A percentile compares a stretch with the other conserved stretches of the same genome.
phyloP scores from a whole-genome alignment of 768 basidiomycete species.

The Wakefieldia striispora region DNA sequence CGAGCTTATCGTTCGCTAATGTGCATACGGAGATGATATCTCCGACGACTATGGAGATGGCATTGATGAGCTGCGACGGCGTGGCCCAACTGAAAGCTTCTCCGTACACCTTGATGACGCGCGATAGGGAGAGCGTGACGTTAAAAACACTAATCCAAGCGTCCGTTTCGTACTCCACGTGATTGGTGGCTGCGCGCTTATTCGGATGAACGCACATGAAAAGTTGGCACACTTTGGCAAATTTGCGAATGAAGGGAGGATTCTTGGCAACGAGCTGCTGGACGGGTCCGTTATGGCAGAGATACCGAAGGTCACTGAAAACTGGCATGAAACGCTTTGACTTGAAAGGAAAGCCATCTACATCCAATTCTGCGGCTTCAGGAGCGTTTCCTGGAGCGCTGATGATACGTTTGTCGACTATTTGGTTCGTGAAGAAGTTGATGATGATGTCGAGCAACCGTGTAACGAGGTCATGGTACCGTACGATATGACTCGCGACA shows the following conservation, averaged over 20 bases:
- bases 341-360: slow-evolving; percentile 86
- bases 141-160: slow-evolving; percentile 97
- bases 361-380: slow-evolving; percentile 51
- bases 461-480: slow-evolving; percentile 67
- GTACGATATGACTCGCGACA: slow-evolving; percentile 75
- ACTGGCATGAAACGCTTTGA: slow-evolving; percentile 96
- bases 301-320: slow-evolving; percentile 85
- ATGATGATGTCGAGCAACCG: slow-evolving; percentile 81
- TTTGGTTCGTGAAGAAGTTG: slow-evolving; percentile 92
- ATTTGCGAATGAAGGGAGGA: slow-evolving; percentile 63
- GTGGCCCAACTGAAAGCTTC: slow-evolving; percentile 69
- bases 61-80: slow-evolving; percentile 57
- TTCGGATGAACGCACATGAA: slow-evolving; percentile 96
- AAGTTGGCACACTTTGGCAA: slow-evolving; percentile 76
- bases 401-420: slow-evolving; percentile 66
- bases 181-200: slow-evolving; percentile 73
- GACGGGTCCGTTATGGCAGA: slow-evolving; percentile 78
- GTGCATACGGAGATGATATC: slow-evolving; percentile 74
- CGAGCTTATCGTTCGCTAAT: slow-evolving; percentile 63
- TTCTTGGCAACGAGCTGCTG: slow-evolving; percentile 74
- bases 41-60: slow-evolving; percentile 66
- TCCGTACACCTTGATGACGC: slow-evolving; percentile 87
- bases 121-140: slow-evolving; percentile 85
- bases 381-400: slow-evolving; percentile 21
- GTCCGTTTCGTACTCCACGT: slow-evolving; percentile 96